Evolutionary conservation across 306 rosid genomes (phyloP), one percentile per base, ranked within the genome.

Genomic region (Pyrus communis): DNA sequence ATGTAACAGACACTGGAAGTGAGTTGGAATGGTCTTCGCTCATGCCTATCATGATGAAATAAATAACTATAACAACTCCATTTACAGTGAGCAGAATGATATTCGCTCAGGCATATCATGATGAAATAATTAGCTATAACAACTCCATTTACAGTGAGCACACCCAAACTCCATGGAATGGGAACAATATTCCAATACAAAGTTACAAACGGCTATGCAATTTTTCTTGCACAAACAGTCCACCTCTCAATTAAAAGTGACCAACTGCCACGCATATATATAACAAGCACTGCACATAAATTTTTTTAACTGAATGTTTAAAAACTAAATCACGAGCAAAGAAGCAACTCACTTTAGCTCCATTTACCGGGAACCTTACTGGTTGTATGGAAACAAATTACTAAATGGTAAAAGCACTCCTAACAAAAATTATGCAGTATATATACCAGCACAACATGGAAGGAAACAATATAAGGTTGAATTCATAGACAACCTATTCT

Each of bases 1-100:
- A 58, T 42, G 71, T 75, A 43, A 76, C 78, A 71, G 42, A 75
- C 23, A 42, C 59, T 3, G 21, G 55, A 49, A 73, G 74, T 69
- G 75, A 28, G 49, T 54, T 63, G 3, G 23, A 25, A 60, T 23
- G 10, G 49, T 74, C 40, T 76, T 65, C 65, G 40, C 61, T 54
- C 12, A 54, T 52, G 31, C n/a, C 73, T 5, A 78, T 14, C 22
- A 23, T 3, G 5, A 31, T 30, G 22, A 19, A 75, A 63, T 3
- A 69, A 58, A 70, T 46, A 61, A 19, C 80, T 40, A 7, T 35
- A 35, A 6, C 40, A 35, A 35, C 40, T 35, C 40, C 40, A 7
- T 35, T 35, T 35, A 35, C 40, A 35, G 40, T 35, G 9, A 35
- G 40, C 40, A 35, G 31, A 25, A 60, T 23, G n/a, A 31, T 74